These are phyloP conservation scores for Pseudofabraea citricarpa DNA, from an alignment of 2,329 filamentous ascomycete species.

Conservation along the genomic window DNA sequence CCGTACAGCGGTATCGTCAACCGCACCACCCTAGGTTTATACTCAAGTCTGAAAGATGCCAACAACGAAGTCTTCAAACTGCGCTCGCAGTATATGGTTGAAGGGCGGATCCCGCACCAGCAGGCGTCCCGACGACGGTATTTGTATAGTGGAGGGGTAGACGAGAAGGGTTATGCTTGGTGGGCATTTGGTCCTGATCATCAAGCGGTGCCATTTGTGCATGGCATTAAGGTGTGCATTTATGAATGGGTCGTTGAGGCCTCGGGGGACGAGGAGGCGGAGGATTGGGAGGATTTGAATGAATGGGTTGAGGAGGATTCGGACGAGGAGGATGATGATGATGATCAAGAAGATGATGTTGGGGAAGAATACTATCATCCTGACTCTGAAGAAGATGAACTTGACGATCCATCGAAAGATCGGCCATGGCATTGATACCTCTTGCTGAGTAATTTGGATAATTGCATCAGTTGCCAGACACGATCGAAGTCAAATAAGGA, in stretches of 20 bases:
- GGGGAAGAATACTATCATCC: neutral
- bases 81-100: neutral
- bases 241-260: neutral
- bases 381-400: neutral
- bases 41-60: neutral
- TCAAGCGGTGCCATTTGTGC: neutral
- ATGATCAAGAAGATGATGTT: neutral
- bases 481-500: too few species aligned
- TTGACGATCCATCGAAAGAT: neutral
- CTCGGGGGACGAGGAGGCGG: neutral
- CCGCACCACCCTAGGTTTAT: neutral
- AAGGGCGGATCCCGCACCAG: neutral
- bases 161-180: neutral
- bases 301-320: neutral
- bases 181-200: neutral
- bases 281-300: neutral
- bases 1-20: neutral
- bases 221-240: neutral
- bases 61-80: neutral
- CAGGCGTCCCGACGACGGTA: neutral
- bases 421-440: neutral
- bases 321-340: neutral
- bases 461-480: too few species aligned
- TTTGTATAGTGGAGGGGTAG: neutral
- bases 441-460: too few species aligned